Conservation (phyloP, 2,329 filamentous ascomycete genomes). For the Metarhizium guizhouense region DNA sequence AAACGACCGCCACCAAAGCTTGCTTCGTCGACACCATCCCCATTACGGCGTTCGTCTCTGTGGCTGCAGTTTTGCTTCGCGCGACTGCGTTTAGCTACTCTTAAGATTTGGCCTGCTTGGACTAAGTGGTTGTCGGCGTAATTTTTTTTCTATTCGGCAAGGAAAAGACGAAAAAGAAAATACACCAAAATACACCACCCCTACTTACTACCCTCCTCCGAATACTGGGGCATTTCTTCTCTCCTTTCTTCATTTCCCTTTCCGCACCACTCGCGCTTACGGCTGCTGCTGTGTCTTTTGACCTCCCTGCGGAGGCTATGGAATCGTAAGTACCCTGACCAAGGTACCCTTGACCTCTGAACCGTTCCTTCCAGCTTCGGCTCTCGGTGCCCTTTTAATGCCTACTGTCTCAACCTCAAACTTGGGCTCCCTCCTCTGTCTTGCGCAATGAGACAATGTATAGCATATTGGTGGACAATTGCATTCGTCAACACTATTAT, state of each 20-base stretch:
- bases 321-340: not conserved
- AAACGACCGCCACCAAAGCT: not conserved
- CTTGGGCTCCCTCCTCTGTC: not conserved
- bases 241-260: not conserved
- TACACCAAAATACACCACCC: no score
- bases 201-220: not conserved
- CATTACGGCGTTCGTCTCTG: not conserved
- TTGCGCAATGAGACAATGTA: not conserved
- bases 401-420: not conserved
- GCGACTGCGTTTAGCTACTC: not conserved
- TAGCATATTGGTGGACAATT: not conserved
- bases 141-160: no score
- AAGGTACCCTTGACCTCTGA: not conserved
- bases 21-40: not conserved
- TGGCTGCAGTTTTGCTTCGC: not conserved
- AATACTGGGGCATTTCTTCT: not conserved
- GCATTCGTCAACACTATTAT: not conserved
- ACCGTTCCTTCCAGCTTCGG: not conserved
- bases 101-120: no score
- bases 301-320: not conserved
- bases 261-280: not conserved
- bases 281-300: not conserved
- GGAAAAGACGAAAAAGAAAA: no score
- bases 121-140: no score
- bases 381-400: not conserved